Evolutionary conservation across 208 protist species (phyloP).

Genomic region (Histomonas meleagridis): DNA sequence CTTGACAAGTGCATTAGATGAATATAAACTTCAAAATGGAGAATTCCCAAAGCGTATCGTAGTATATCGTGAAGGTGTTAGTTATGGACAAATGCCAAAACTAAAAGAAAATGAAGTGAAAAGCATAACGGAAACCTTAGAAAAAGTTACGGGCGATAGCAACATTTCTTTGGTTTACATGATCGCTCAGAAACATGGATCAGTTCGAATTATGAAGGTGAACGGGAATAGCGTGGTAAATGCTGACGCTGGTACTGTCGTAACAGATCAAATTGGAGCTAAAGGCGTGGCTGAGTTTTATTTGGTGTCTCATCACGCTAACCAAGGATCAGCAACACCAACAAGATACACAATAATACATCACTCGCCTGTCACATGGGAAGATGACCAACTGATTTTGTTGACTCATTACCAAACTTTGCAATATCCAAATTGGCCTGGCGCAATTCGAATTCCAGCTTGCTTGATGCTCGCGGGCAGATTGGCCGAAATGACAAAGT

Average conservation of each 20-base stretch:
- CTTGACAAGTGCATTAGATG: background rate
- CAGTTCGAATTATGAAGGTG: background rate
- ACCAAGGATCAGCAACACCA: background rate
- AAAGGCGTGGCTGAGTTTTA: background rate
- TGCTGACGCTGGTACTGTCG: background rate
- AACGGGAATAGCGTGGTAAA: background rate
- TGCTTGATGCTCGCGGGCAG: background rate
- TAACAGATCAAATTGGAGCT: background rate
- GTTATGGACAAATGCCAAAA: background rate
- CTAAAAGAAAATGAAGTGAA: background rate
- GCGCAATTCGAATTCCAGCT: background rate
- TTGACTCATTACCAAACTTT: background rate
- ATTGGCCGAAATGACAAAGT: background rate
- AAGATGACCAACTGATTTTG: background rate
- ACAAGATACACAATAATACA: constrained; percentile 32
- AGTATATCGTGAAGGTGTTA: constrained; percentile 20
- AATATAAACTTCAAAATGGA: background rate
- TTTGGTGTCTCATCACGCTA: background rate
- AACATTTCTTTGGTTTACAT: background rate
- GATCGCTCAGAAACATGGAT: background rate
- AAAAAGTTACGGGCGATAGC: background rate
- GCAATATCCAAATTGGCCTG: constrained; percentile 2
- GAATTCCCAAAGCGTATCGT: background rate
- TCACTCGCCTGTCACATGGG: background rate
- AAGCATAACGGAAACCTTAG: background rate